phyloP scores from a whole-genome alignment of 768 basidiomycete genomes.

The Boletus vinaceobasis region DNA sequence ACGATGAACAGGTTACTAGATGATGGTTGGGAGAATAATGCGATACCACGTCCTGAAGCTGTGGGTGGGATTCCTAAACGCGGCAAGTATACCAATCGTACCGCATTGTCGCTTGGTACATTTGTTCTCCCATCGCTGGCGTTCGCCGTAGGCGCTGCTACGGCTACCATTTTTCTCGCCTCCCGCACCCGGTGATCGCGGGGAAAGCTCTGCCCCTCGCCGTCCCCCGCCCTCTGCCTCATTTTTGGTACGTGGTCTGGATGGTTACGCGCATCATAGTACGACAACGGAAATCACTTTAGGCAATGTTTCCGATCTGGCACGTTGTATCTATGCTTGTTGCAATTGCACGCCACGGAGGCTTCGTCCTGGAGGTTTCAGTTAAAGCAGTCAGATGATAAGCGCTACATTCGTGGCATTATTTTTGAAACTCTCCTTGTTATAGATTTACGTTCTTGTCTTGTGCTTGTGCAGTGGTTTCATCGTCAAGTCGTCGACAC shows the following conservation, averaged over 20 bases:
- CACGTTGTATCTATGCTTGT: not conserved
- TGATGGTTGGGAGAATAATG: constrained; percentile 79
- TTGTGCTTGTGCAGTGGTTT: not conserved
- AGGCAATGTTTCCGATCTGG: not conserved
- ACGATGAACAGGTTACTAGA: constrained; percentile 67
- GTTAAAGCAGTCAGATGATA: not conserved
- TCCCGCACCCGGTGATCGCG: constrained; percentile 31
- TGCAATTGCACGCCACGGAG: not conserved
- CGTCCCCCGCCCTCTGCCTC: not conserved
- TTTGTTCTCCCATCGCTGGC: constrained; percentile 33
- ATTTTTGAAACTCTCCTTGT: not conserved
- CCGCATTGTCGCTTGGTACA: constrained; percentile 7
- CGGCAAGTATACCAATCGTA: not conserved
- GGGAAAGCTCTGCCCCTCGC: not conserved
- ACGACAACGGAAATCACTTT: not conserved
- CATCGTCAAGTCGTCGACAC: not conserved
- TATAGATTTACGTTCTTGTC: not conserved
- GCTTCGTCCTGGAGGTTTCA: not conserved
- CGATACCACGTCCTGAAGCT: constrained; percentile 43
- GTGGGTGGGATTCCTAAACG: constrained; percentile 32
- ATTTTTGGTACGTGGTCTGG: constrained; percentile 9
- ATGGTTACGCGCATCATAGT: not conserved
- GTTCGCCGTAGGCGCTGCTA: constrained; percentile 44
- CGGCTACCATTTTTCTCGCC: constrained; percentile 32
- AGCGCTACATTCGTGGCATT: too few species aligned